phyloP scores from a whole-genome alignment of 164 flowering plant genomes.

The Magnolia changhungtana region DNA sequence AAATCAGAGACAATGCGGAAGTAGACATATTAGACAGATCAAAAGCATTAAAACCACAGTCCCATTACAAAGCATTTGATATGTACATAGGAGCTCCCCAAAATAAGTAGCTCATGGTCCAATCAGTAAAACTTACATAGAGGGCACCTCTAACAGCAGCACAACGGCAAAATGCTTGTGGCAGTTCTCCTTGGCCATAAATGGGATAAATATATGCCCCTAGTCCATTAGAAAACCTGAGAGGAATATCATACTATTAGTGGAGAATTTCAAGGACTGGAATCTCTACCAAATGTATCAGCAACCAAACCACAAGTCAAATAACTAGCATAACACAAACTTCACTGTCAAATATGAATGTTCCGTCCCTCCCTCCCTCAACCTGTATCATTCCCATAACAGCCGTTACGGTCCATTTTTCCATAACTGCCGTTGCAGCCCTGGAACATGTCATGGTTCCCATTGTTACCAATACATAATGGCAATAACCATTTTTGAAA shows the following conservation, averaged over 20 bases:
- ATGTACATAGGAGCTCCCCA: neutral
- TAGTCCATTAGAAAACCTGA: conserved; percentile 68
- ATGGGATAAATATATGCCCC: conserved; percentile 87
- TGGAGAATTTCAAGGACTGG: too few species aligned
- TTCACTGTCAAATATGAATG: too few species aligned
- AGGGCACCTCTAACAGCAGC: conserved; percentile 96
- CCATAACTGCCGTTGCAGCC: too few species aligned
- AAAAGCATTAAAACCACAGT: neutral
- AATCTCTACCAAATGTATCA: too few species aligned
- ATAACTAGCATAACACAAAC: too few species aligned
- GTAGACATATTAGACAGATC: neutral
- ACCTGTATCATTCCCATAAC: too few species aligned
- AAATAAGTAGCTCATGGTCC: neutral
- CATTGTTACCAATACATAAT: too few species aligned
- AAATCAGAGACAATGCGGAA: neutral
- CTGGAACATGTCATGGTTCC: too few species aligned
- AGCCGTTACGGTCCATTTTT: too few species aligned
- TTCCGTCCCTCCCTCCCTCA: too few species aligned
- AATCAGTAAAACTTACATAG: conserved; percentile 45
- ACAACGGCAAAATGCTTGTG: conserved; percentile 92
- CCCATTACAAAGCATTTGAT: neutral
- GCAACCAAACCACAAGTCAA: too few species aligned
- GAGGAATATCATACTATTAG: neutral
- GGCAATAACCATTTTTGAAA: too few species aligned
- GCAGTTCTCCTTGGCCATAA: conserved; percentile 91